Percentiles rank a stretch among this genome's conserved stretches.
These are phyloP conservation scores for Grosmannia serpens DNA, from an alignment of 2,329 filamentous ascomycete species.

Conservation along the genomic window DNA sequence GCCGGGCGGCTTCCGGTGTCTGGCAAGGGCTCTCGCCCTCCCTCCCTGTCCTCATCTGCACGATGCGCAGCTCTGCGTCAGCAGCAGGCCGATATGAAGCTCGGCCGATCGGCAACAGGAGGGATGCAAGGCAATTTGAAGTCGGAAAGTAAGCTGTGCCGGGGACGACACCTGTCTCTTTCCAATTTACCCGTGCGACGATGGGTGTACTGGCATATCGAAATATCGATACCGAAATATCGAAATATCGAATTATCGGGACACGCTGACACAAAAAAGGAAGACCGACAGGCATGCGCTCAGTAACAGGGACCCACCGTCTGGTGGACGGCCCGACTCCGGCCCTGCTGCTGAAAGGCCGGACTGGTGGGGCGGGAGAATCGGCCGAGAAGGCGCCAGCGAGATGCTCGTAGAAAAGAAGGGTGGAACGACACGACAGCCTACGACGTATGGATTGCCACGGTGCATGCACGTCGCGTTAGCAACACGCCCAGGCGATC, in stretches of 20 bases:
- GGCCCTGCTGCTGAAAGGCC: neutral
- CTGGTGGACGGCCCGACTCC: slow-evolving; percentile 1
- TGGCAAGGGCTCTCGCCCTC: too few species aligned
- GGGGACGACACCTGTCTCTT: neutral
- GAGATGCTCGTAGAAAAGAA: neutral
- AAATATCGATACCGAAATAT: neutral
- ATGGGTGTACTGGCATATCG: neutral
- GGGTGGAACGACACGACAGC: neutral
- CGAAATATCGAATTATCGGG: neutral
- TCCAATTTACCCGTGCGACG: neutral
- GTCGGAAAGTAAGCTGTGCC: neutral
- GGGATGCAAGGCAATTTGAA: neutral
- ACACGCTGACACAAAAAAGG: neutral
- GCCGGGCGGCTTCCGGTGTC: too few species aligned
- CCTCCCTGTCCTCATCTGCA: neutral
- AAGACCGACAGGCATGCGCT: neutral
- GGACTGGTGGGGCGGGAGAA: neutral
- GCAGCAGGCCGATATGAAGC: neutral
- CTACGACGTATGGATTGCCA: too few species aligned
- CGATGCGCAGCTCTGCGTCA: neutral
- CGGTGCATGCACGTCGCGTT: too few species aligned
- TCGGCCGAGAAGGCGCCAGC: neutral
- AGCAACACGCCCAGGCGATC: too few species aligned
- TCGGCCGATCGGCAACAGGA: neutral
- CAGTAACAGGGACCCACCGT: neutral